Evolutionary conservation across 2,329 filamentous ascomycete genomes (phyloP).

Genomic region (Scedosporium apiospermum): DNA sequence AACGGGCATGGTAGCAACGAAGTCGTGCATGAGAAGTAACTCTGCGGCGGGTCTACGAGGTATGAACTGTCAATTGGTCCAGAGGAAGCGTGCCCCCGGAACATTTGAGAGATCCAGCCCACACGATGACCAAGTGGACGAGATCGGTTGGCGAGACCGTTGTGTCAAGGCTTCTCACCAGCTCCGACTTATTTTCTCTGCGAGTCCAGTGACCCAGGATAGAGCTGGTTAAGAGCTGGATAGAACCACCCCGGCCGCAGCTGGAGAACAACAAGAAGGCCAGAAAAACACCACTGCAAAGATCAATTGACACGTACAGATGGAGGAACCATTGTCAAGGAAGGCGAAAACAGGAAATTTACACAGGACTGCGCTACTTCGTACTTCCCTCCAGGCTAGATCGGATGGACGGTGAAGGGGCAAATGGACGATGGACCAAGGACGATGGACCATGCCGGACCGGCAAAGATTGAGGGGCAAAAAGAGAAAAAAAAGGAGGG

Average conservation of each 20-base stretch:
- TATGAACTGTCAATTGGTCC: neutral
- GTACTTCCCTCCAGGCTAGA: neutral
- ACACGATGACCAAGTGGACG: neutral
- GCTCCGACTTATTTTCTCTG: neutral
- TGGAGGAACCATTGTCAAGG: neutral
- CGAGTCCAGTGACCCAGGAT: neutral
- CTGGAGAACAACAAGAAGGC: neutral
- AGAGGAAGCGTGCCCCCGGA: neutral
- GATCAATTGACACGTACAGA: too few relatives aligned
- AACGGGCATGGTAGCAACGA: neutral
- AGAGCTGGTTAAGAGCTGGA: neutral
- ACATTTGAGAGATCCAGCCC: neutral
- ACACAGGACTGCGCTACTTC: neutral
- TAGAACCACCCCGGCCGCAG: neutral
- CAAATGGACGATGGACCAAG: neutral
- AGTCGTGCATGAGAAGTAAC: neutral
- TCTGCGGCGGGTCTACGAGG: neutral
- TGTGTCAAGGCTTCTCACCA: neutral
- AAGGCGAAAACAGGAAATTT: neutral
- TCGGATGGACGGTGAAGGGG: neutral
- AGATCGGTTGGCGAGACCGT: neutral
- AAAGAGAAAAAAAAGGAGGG: neutral
- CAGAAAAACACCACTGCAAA: neutral
- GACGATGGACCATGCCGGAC: neutral
- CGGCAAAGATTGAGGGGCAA: neutral